phyloP scores from a whole-genome alignment of 495 filamentous ascomycete species.

The Hypoxylon lienhwacheense region DNA sequence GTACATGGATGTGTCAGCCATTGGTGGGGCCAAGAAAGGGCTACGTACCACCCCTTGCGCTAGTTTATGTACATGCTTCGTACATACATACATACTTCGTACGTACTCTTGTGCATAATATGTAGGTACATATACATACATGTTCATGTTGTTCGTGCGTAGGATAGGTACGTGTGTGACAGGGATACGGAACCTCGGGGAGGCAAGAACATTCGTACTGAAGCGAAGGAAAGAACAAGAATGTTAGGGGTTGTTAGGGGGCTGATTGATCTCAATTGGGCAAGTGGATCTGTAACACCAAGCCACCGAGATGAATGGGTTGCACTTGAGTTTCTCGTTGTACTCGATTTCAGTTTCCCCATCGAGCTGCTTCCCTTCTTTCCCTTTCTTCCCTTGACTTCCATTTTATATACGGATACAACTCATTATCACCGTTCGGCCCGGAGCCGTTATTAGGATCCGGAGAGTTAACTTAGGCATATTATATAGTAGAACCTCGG shows the following conservation, averaged over 20 bases:
- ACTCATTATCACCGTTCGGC: constrained; percentile 6
- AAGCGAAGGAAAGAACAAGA: no score
- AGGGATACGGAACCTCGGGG: constrained; percentile 10
- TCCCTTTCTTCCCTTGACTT: constrained; percentile 16
- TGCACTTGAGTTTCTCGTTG: not conserved
- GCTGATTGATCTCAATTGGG: constrained; percentile 25
- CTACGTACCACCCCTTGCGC: constrained; percentile 12
- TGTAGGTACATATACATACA: no score
- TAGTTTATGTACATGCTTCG: constrained; percentile 4
- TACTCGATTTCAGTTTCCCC: not conserved
- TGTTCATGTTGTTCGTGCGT: no score
- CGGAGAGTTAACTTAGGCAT: constrained; percentile 9
- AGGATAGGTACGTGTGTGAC: no score
- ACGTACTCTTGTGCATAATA: no score
- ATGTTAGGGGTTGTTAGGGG: constrained; percentile 30
- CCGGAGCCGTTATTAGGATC: constrained; percentile 7
- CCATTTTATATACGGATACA: constrained; percentile 16
- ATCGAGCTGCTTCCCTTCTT: constrained; percentile 5
- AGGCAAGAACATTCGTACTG: no score
- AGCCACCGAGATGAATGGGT: constrained; percentile 32
- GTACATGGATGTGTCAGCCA: constrained; percentile 30
- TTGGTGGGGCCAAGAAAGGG: constrained; percentile 19
- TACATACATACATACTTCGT: not conserved
- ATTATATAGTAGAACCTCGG: no score
- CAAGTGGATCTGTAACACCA: constrained; percentile 32